Evolutionary conservation across 192 early-diverging fungal genomes (phyloP).

Genomic region (Podila minutissima): DNA sequence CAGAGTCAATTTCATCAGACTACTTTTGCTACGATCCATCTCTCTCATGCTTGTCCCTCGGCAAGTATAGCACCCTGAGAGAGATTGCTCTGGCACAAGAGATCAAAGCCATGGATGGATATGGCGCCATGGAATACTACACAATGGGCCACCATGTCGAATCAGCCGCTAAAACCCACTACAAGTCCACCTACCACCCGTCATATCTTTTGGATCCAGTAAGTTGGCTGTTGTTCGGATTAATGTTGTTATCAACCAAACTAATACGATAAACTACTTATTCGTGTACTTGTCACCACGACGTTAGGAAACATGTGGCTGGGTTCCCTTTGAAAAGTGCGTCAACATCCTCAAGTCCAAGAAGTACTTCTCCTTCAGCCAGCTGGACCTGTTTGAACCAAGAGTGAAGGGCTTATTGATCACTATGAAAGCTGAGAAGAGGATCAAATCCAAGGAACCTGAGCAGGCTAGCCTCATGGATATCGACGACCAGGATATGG

Average conservation of each 20-base stretch:
- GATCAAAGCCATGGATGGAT: constrained; percentile 54
- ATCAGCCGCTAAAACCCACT: constrained; percentile 89
- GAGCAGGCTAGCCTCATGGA: constrained; percentile 9
- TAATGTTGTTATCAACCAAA: not conserved
- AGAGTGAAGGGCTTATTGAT: constrained; percentile 44
- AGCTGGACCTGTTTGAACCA: constrained; percentile 30
- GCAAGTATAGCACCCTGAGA: constrained; percentile 85
- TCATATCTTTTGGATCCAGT: constrained; percentile 84
- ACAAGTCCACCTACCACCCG: constrained; percentile 89
- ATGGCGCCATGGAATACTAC: constrained; percentile 83
- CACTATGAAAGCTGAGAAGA: constrained; percentile 34
- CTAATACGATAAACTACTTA: constrained; percentile 9
- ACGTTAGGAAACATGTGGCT: constrained; percentile 52
- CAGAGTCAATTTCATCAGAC: constrained; percentile 86
- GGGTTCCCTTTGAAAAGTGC: constrained; percentile 63
- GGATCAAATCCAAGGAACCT: constrained; percentile 10
- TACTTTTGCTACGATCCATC: constrained; percentile 96
- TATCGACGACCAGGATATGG: not conserved
- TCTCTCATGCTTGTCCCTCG: constrained; percentile 75
- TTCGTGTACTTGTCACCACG: constrained; percentile 11
- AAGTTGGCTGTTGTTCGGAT: constrained; percentile 10
- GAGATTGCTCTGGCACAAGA: constrained; percentile 79
- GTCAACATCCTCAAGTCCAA: constrained; percentile 61
- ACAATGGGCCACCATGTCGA: constrained; percentile 93
- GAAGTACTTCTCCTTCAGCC: constrained; percentile 59